Evolutionary conservation across 495 filamentous ascomycete species (phyloP), one percentile per base, ranked within the genome.

Genomic region (Barbatosphaeria neglecta): DNA sequence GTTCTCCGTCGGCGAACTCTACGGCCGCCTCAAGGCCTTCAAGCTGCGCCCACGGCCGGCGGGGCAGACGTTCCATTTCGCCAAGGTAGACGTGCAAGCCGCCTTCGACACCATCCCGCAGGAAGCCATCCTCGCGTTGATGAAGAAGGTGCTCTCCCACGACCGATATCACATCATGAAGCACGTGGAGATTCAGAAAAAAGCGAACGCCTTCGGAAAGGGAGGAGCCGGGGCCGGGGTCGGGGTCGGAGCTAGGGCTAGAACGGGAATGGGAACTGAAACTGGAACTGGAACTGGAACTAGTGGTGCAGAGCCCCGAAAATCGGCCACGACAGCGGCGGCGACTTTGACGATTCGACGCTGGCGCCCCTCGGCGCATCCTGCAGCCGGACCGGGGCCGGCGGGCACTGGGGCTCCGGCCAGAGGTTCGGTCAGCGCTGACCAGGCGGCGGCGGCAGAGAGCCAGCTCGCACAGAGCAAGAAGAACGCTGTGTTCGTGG

Each of bases 51-150:
- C 80, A 53, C 23, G 33, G 45, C 42, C n/a, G n/a, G n/a, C 50
- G 43, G 38, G 58, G 39, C 39, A 49, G 43, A 45, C 44, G 9
- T 43, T 70, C 33, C 95, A 83, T 59, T 95, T 97, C 54, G 89
- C 83, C 35, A 98, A 97, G 61, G 68, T 95, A 13, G 92, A 98
- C 60, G 87, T 96, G 22, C 73, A 87, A 60, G 77, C 87, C 8
- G 95, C 92, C 45, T 98, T 95, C 59, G 92, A 98, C 59, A 95
- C 86, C 0, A 95, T 98, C 40, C 92, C 92, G 0, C 93, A 97
- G 54, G 55, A 72, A 31, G 72, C 72, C 4, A 66, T 96, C n/a
- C 53, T 97, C 43, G 51, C 60, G 19, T 60, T 96, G 15, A 73
- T 93, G 40, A 62, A 76, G 16, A 62, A 66, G 2, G 68, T 95